phyloP scores from a whole-genome alignment of 2,329 filamentous ascomycete genomes.

The Cercospora sp. region DNA sequence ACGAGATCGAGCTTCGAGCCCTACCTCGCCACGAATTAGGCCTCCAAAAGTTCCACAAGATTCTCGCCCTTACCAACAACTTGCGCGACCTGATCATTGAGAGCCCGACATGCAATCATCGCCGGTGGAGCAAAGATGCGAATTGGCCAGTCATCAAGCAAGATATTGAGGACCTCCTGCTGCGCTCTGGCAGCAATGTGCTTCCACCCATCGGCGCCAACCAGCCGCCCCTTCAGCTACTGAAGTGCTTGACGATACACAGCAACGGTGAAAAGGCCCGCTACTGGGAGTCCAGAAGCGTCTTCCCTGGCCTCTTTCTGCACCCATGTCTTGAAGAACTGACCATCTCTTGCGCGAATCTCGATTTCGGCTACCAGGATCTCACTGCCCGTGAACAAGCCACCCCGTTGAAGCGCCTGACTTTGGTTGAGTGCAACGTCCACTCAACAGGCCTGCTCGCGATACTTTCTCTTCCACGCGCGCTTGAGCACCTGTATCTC shows the following conservation, averaged over 20 bases:
- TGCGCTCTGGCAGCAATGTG: neutral
- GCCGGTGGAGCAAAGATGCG: neutral
- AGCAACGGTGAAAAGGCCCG: constrained; percentile 4
- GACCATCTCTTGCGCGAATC: constrained; percentile 4
- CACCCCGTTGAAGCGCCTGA: constrained; percentile 9
- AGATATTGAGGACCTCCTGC: neutral
- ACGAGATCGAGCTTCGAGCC: constrained; percentile 6
- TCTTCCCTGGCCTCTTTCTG: constrained; percentile 1
- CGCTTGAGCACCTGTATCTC: constrained; percentile 2
- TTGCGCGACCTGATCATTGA: constrained; percentile 1
- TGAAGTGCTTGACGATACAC: constrained; percentile 8
- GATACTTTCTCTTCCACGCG: neutral
- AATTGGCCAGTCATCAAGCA: constrained; percentile 7
- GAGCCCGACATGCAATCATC: constrained; percentile 3
- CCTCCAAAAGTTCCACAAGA: constrained; percentile 6
- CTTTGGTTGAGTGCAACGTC: constrained; percentile 12
- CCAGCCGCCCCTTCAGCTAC: neutral
- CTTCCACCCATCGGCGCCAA: neutral
- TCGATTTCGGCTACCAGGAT: neutral
- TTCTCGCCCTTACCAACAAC: constrained; percentile 1
- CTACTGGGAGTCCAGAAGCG: neutral
- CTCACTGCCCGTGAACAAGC: neutral
- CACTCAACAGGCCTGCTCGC: neutral
- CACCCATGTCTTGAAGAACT: constrained; percentile 12
- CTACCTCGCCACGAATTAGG: neutral